Evolutionary conservation across 2,329 filamentous ascomycete genomes (phyloP), one percentile per base, ranked within the genome.

Genomic region (Botrytis deweyae): DNA sequence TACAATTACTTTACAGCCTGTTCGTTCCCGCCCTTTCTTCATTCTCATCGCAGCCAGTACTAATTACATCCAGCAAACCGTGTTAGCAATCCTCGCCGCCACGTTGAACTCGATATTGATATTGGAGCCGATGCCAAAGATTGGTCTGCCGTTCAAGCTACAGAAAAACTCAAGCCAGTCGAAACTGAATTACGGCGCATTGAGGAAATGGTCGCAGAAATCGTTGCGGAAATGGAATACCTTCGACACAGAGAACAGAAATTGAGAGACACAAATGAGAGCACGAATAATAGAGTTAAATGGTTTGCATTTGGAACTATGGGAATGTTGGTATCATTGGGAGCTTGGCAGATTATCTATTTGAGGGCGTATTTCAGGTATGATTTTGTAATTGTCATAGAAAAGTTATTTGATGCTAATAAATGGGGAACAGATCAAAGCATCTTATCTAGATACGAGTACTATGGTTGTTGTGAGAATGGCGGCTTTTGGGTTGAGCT

Each of bases 191-290:
- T 99, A 81, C 91, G 95, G 80, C 91, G 94, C 78, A 93, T 98
- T 81, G 94, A 97, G 83, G 96, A 98, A 85, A 88, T 95, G 82
- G 92, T 97, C 58, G 88, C 87, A 77, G 95, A 98, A 85, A 90
- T 98, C 77, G 95, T 98, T 67, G 84, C 84, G 76, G 95, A 98
- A 88, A 97, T 99, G 95, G 95, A 98, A 77, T 99, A 98, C 85
- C 89, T 99, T 80, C 90, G 96, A 78, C 80, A 84, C 58, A 90
- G 96, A 80, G 96, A 99, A 87, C 94, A 97, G 89, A 97, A 94
- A 87, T 88, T 99, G 80, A 89, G 96, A 83, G 95, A 99, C 85
- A 99, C 96, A 79, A 99, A 99, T 84, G 96, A 99, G 91, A 98
- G 95, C 87, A 99, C 96, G 78, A 99, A 99, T 85, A 96, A 93